These are phyloP conservation scores for Nemania sp. DNA, from an alignment of 2,329 filamentous ascomycete genomes.

Conservation along the genomic window DNA sequence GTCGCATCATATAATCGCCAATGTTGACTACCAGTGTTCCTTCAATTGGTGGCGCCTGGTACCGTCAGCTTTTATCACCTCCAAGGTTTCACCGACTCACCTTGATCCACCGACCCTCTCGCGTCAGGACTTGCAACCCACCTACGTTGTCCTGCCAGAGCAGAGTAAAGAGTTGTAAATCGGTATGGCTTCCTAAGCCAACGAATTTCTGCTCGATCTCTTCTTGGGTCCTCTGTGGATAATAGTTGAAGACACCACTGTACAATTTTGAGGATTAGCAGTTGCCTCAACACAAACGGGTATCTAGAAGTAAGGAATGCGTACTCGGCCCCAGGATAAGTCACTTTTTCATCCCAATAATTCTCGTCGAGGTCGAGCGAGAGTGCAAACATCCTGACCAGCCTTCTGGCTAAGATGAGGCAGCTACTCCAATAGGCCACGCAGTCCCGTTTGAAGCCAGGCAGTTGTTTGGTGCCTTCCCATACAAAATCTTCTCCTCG, in stretches of 20 bases:
- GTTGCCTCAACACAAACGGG: not conserved
- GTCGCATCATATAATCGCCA: constrained; percentile 55
- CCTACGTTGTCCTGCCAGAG: constrained; percentile 51
- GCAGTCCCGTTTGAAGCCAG: constrained; percentile 51
- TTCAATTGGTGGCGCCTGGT: constrained; percentile 45
- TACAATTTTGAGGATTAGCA: constrained; percentile 3
- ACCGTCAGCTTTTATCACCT: not conserved
- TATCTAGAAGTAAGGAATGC: not conserved
- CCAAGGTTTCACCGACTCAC: constrained; percentile 24
- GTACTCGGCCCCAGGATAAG: constrained; percentile 51
- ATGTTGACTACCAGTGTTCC: constrained; percentile 56
- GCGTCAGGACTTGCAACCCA: constrained; percentile 48
- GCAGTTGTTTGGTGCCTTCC: constrained; percentile 52
- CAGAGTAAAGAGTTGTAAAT: constrained; percentile 57
- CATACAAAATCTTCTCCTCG: constrained; percentile 56
- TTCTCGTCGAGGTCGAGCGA: constrained; percentile 56
- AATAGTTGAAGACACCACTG: constrained; percentile 46
- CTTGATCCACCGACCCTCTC: constrained; percentile 48
- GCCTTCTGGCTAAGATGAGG: constrained; percentile 52
- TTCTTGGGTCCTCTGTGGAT: constrained; percentile 38
- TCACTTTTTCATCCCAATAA: constrained; percentile 58
- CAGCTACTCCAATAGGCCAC: constrained; percentile 53
- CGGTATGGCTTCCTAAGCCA: constrained; percentile 56
- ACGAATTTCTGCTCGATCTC: constrained; percentile 37
- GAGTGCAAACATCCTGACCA: constrained; percentile 58